phyloP scores from a whole-genome alignment of 371 early-diverging fungal species.

The Dinochytrium kinnereticum region DNA sequence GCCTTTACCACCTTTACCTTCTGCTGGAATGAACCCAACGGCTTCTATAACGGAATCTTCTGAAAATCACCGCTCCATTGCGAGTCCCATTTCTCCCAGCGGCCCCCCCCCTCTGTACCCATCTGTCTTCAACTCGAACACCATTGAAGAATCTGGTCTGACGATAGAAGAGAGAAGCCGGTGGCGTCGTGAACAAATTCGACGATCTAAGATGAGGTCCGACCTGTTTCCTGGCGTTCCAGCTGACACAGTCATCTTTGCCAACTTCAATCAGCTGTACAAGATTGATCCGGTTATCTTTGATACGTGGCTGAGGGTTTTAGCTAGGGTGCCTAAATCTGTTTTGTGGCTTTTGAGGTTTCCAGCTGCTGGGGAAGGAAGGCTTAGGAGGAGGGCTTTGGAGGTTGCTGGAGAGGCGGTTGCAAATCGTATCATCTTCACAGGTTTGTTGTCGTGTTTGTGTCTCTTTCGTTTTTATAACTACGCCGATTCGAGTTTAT shows the following conservation, averaged over 20 bases:
- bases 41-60: neutral
- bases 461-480: neutral
- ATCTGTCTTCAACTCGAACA: neutral
- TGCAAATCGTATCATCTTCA: constrained; percentile 85
- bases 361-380: constrained; percentile 86
- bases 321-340: constrained; percentile 79
- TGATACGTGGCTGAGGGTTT: constrained; percentile 81
- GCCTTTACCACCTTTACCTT: neutral
- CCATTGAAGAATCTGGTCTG: constrained; percentile 9
- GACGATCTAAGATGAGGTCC: constrained; percentile 83
- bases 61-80: neutral
- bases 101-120: constrained; percentile 5
- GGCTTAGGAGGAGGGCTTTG: constrained; percentile 72
- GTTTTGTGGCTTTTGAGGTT: constrained; percentile 90
- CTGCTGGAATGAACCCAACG: neutral
- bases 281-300: constrained; percentile 86
- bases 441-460: constrained; percentile 38
- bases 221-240: constrained; percentile 83
- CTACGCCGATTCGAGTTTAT: neutral
- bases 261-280: constrained; percentile 94
- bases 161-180: neutral
- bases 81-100: neutral
- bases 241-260: constrained; percentile 86
- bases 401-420: constrained; percentile 80
- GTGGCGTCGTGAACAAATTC: constrained; percentile 81